Evolutionary conservation across 371 early-diverging fungal genomes (phyloP).

Genomic region (Mucor lusitanicus): DNA sequence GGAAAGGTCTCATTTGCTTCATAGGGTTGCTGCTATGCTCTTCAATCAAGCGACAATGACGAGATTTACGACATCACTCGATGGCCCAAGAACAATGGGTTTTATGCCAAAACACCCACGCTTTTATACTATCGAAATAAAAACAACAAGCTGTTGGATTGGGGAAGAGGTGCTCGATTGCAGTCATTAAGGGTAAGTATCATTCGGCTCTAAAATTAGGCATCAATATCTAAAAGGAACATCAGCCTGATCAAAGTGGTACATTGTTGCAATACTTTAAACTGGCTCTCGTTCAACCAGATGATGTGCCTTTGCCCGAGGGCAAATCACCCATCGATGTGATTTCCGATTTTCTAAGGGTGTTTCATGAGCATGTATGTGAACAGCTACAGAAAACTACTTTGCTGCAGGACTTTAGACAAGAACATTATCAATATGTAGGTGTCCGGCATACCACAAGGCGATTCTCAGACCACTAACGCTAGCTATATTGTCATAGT

Average conservation of each 20-base stretch:
- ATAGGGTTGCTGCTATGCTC: conserved; percentile 33
- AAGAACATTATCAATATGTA: conserved; percentile 49
- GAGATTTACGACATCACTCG: conserved; percentile 56
- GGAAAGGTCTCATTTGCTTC: background rate
- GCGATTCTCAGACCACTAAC: background rate
- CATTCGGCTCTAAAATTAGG: background rate
- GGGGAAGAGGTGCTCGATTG: conserved; percentile 59
- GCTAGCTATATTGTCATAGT: conserved; percentile 11
- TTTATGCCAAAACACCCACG: conserved; percentile 52
- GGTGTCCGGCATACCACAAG: background rate
- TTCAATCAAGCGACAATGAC: background rate
- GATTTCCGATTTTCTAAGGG: conserved; percentile 56
- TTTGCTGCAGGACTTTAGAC: conserved; percentile 28
- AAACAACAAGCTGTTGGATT: conserved; percentile 47
- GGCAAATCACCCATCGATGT: conserved; percentile 52
- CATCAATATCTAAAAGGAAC: background rate
- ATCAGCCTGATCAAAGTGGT: conserved; percentile 22
- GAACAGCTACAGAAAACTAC: conserved; percentile 52
- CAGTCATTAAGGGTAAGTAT: conserved; percentile 10
- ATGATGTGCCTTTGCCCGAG: conserved; percentile 43
- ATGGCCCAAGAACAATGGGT: conserved; percentile 55
- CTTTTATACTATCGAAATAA: conserved; percentile 43
- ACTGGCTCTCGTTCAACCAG: conserved; percentile 12
- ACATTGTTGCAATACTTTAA: conserved; percentile 28
- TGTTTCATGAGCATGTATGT: conserved; percentile 56